phyloP scores from a whole-genome alignment of 2,329 filamentous ascomycete species.

The Lojkania enalia region DNA sequence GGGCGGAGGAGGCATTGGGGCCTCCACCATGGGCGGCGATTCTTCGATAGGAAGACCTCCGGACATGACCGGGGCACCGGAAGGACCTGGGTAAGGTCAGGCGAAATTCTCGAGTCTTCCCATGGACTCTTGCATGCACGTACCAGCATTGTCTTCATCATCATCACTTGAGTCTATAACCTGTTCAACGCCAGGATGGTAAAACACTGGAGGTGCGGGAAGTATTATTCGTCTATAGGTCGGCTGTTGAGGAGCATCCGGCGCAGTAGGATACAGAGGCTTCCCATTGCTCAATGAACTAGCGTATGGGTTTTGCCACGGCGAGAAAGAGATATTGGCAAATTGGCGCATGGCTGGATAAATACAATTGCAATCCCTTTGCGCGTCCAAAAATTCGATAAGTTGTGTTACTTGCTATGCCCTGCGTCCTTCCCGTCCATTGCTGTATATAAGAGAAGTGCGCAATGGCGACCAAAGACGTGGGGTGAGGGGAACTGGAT shows the following conservation, averaged over 20 bases:
- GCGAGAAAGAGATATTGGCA: conserved; percentile 36
- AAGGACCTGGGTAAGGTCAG: conserved; percentile 28
- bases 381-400: conserved; percentile 26
- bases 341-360: conserved; percentile 38
- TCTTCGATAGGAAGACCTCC: conserved; percentile 10
- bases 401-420: conserved; percentile 38
- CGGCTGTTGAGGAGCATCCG: conserved; percentile 16
- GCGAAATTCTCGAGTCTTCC: conserved; percentile 9
- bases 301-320: conserved; percentile 38
- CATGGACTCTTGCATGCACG: too few species aligned
- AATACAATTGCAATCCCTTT: conserved; percentile 11
- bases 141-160: conserved; percentile 21
- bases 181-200: conserved; percentile 28
- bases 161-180: conserved; percentile 25
- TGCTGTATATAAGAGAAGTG: conserved; percentile 31
- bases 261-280: conserved; percentile 17
- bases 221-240: conserved; percentile 29
- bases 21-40: conserved; percentile 14
- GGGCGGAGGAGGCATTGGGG: conserved; percentile 16
- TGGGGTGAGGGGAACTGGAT: conserved; percentile 37
- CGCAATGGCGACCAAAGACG: conserved; percentile 42
- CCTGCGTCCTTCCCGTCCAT: conserved; percentile 35
- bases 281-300: conserved; percentile 20
- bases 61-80: conserved; percentile 19
- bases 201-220: conserved; percentile 26